Evolutionary conservation across 2,329 filamentous ascomycete genomes (phyloP), one percentile per base, ranked within the genome.

Genomic region (Paraphaeosphaeria minitans): DNA sequence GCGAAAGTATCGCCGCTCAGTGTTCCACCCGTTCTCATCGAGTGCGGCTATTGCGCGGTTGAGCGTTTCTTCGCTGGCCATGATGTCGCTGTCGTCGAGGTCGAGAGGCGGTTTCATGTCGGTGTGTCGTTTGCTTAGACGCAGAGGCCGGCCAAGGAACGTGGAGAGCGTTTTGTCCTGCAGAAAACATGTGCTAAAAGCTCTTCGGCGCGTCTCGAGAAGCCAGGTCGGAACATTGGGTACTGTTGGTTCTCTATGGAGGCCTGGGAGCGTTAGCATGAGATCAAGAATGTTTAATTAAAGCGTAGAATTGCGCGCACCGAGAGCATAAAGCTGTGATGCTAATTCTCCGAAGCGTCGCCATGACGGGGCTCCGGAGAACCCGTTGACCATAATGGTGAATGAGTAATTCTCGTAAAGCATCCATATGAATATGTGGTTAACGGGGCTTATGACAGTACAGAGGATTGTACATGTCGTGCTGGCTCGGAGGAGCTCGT

Each of bases 11-110:
- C 61, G 61, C 4, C 64, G 57, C 39, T 67, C 59, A 5, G 68
- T 71, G 42, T 84, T 85, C 84, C 73, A 76, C 3, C 72, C 72
- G 16, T 70, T 60, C 9, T 55, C 35, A 42, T 73, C 72, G 7
- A 76, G 59, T 10, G 37, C 50, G 42, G 59, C 47, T 24, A 69
- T 68, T 3, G 70, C 70, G 22, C 50, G 29, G 1, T 59, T 39
- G 0, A 73, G 29, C 0, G 56, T 58, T 10, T 56, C 50, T 24
- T 60, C 73, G 12, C 68, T 59, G 27, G 63, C 62, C 4, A 65
- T 66, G 2, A 72, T 52, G 21, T 73, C 68, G 19, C 70, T 62
- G 48, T 75, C 72, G 14, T 66, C 63, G 8, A 76, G 53, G 39
- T 76, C 73, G 2, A 72, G 66, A 6, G 73, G 73, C 13, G 71